Percentiles rank a stretch among this genome's conserved stretches.
phyloP scores from a whole-genome alignment of 148 eudicot genomes.

The Polygonum aviculare region DNA sequence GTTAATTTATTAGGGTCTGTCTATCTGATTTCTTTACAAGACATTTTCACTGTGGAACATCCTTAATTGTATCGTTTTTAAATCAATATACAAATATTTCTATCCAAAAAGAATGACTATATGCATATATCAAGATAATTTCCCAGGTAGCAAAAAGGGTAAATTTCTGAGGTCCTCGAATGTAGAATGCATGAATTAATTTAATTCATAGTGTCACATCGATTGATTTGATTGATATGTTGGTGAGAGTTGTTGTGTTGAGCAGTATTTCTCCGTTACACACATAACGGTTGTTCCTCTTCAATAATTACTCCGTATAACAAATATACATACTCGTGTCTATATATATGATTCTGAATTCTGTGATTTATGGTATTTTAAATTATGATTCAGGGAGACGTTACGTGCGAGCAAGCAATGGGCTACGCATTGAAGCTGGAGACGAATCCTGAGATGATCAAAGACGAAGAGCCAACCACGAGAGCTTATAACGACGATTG shows the following conservation, averaged over 20 bases:
- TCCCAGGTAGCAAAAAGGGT: neutral
- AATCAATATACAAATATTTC: too few relatives aligned
- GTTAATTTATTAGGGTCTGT: too few relatives aligned
- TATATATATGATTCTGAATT: neutral
- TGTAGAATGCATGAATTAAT: neutral
- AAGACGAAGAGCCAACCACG: neutral
- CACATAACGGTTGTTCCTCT: neutral
- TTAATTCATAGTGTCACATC: neutral
- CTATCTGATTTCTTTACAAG: too few relatives aligned
- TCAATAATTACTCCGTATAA: neutral
- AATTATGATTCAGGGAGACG: neutral
- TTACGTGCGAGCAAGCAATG: neutral
- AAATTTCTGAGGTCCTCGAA: neutral
- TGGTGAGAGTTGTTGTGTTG: neutral
- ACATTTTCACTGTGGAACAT: too few relatives aligned
- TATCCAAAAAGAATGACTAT: too few relatives aligned
- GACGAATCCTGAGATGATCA: neutral
- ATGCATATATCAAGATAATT: neutral
- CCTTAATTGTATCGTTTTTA: too few relatives aligned
- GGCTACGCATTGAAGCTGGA: conserved; percentile 10
- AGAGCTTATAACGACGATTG: neutral
- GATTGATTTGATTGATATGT: neutral
- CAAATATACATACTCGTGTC: neutral
- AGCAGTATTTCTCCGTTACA: conserved; percentile 10
- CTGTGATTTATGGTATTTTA: neutral